Percentiles rank a stretch among this genome's conserved stretches.
phyloP scores from a whole-genome alignment of 805 yeast genomes.

The Myxozyma neotropica region DNA sequence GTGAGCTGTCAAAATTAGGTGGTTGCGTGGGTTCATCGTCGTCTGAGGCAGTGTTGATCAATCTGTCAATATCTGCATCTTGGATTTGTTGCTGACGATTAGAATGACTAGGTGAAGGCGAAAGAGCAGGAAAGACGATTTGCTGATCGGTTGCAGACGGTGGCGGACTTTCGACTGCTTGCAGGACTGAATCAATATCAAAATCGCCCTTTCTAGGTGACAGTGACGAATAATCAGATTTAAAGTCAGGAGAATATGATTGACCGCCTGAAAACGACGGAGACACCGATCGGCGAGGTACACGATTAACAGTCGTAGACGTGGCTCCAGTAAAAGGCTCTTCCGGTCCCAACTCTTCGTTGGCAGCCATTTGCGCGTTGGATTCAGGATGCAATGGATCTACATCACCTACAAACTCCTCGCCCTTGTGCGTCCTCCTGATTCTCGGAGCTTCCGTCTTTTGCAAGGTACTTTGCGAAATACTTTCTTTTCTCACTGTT shows the following conservation, averaged over 20 bases:
- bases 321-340: neutral
- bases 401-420: slow-evolving; percentile 68
- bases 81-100: slow-evolving; percentile 8
- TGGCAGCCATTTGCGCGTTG: neutral
- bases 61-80: slow-evolving; percentile 31
- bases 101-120: slow-evolving; percentile 5
- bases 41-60: slow-evolving; percentile 30
- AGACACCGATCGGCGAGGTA: neutral
- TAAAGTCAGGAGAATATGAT: neutral
- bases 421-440: slow-evolving; percentile 85
- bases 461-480: slow-evolving; percentile 68
- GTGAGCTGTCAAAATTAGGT: slow-evolving; percentile 27
- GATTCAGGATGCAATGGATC: slow-evolving; percentile 40
- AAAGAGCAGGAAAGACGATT: neutral
- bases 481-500: slow-evolving; percentile 67
- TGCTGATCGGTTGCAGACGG: neutral
- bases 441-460: slow-evolving; percentile 63
- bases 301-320: neutral
- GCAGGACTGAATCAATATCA: slow-evolving; percentile 4
- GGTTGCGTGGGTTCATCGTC: slow-evolving; percentile 28
- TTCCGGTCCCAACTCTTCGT: neutral
- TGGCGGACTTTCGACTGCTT: neutral
- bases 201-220: slow-evolving; percentile 3
- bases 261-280: neutral
- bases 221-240: neutral